A percentile compares a stretch with the other conserved stretches of the same genome.
Conservation (phyloP, 2,329 filamentous ascomycete species). For the Pseudogymnoascus sp. region DNA sequence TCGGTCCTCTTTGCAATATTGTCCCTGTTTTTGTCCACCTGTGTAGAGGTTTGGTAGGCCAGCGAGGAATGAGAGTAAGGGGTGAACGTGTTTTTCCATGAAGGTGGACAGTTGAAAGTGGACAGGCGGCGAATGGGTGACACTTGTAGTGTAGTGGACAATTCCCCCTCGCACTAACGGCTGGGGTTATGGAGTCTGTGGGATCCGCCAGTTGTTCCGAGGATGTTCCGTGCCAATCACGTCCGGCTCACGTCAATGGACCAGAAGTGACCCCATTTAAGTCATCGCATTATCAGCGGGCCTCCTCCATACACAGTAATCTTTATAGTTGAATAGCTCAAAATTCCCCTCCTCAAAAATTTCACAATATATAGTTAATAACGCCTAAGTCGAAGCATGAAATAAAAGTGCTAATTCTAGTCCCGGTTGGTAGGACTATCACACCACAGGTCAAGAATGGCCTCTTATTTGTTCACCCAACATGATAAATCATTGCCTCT, state of each 20-base stretch:
- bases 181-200: neutral
- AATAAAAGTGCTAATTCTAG: neutral
- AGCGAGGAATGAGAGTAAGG: neutral
- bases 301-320: neutral
- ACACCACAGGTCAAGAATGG: neutral
- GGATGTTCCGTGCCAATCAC: neutral
- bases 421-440: neutral
- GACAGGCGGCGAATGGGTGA: neutral
- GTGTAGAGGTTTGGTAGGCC: neutral
- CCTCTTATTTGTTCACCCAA: neutral
- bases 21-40: neutral
- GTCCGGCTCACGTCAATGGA: neutral
- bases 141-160: neutral
- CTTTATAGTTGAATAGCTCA: neutral
- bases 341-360: neutral
- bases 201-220: neutral
- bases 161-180: neutral
- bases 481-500: neutral
- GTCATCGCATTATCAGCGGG: neutral
- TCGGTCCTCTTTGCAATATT: neutral
- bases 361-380: neutral
- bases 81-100: neutral
- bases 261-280: neutral
- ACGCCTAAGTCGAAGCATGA: neutral
- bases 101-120: neutral